Base-by-base conservation (phyloP, 768 basidiomycete species). In the Mycena galericulata region DNA sequence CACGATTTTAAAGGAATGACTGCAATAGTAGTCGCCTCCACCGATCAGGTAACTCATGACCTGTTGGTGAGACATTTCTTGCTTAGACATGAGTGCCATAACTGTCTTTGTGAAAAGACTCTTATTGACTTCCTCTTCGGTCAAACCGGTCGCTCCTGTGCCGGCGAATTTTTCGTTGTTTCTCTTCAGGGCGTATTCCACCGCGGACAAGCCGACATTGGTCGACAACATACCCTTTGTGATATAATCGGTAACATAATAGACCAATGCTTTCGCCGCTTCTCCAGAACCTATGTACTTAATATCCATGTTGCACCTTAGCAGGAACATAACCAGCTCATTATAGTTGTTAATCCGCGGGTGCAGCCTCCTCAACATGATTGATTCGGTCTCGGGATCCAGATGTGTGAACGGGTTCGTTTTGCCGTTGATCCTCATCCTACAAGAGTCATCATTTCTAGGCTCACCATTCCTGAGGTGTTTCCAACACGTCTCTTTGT, bases 201-300 rank as follows among this genome's bases (percentile, higher is more conserved):
- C 20, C 0, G 76, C 75, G 0, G 56, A 41, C 0, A 73, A 49
- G 5, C 74, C 70, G 0, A 72, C 64, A 57, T 79, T 68, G 0
- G 67, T 47, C 4, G 72, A 64, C 17, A 79, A 20, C 12, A 65
- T 27, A 0, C 57, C 36, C 56, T 82, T 82, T 0, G 79, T 81
- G 3, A 82, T 79, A 40, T 82, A 82, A 36, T 82, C 81, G 0
- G 78, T 81, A 0, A 80, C 68, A 34, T 82, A 82, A 49, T 73
- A 80, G 0, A 82, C 62, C 0, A 78, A 32, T 0, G 78, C 79
- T 49, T 80, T 82, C 0, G 77, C 78, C 0, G 71, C 70, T 17
- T 70, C 65, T 0, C 80, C 79, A 0, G 76, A 81, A 0, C 74
- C 75, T 1, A 81, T 75, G 15, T 80, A 74, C 0, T 57, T 56